phyloP scores from a whole-genome alignment of 1,139 yeast species.

The Debaryomyces udenii region DNA sequence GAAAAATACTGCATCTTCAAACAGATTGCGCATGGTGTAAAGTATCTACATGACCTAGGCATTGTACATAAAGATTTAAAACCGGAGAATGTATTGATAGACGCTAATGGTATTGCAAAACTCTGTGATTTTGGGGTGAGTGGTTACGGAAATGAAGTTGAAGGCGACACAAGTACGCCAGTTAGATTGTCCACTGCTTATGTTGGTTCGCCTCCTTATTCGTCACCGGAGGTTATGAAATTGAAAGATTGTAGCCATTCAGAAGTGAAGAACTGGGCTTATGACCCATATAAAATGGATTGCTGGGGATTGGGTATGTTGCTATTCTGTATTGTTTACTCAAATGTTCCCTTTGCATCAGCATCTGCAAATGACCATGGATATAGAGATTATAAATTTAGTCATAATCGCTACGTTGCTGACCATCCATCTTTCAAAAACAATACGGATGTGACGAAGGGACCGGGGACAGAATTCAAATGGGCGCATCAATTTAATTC shows the following conservation, averaged over 20 bases:
- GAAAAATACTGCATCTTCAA: slow-evolving; percentile 68
- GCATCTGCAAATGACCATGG: slow-evolving; percentile 55
- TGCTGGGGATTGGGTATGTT: slow-evolving; percentile 73
- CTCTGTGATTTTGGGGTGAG: slow-evolving; percentile 80
- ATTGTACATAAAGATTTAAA: slow-evolving; percentile 68
- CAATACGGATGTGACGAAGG: slow-evolving; percentile 46
- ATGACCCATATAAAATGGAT: slow-evolving; percentile 72
- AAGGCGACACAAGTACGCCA: slow-evolving; percentile 54
- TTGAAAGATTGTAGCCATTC: slow-evolving; percentile 42
- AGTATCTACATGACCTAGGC: slow-evolving; percentile 57
- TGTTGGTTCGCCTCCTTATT: slow-evolving; percentile 81
- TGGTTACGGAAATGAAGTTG: slow-evolving; percentile 61
- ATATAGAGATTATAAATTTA: slow-evolving; percentile 59
- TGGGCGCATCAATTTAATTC: slow-evolving; percentile 63
- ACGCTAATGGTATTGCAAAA: slow-evolving; percentile 61
- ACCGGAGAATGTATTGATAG: slow-evolving; percentile 64
- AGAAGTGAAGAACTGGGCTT: slow-evolving; percentile 48
- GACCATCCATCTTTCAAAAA: slow-evolving; percentile 59
- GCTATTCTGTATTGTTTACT: slow-evolving; percentile 61
- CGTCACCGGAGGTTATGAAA: slow-evolving; percentile 74
- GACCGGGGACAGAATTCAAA: slow-evolving; percentile 70
- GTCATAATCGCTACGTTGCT: slow-evolving; percentile 52
- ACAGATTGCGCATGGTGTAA: slow-evolving; percentile 55
- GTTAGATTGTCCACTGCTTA: slow-evolving; percentile 48
- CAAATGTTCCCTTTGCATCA: slow-evolving; percentile 61